Evolutionary conservation across 768 basidiomycete genomes (phyloP), one percentile per base, ranked within the genome.

Genomic region (Lentinus brumalis): DNA sequence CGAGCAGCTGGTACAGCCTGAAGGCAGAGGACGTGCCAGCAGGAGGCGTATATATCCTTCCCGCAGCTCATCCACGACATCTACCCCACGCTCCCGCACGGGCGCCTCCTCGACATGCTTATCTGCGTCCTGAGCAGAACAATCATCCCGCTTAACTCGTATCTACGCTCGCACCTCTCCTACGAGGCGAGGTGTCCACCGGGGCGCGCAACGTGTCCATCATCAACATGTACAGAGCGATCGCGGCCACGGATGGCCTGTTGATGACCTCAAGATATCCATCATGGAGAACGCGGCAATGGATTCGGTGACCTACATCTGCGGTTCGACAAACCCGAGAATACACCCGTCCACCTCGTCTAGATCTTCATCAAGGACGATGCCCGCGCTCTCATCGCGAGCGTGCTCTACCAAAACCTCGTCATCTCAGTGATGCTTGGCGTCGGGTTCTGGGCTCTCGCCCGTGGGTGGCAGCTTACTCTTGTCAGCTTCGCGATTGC

Each of bases 111-210:
- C 54, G 95, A 95, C 16, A 77, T 96, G 29, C 3, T 86, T 57
- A 69, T 83, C n/a, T 88, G 88, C 59, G 63, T 94, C 42, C 73
- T 83, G 55, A 89, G 86, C 65, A 96, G 97, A 21, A 83, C 91
- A 3, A 86, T 91, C 79, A 97, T 94, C 0, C 96, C 97, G 3
- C 60, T 98, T 46, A 98, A 98, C 81, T 95, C 96, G 1, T 93
- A 82, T 78, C 82, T 95, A 64, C 86, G 97, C 67, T 91, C 94
- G 10, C 82, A 81, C 8, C 83, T 98, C 14, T 81, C 96, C 57
- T 89, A n/a, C n/a, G n/a, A n/a, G n/a, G 84, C 71, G 82, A 90
- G 62, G 86, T 92, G 14, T 88, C 89, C 39, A 81, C 78, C 66
- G 86, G 88, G 53, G 92, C 88, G 1, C 78, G 86, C 26, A 79